Conservation (phyloP, 179 eudicot genomes). For the Spergularia azorica region DNA sequence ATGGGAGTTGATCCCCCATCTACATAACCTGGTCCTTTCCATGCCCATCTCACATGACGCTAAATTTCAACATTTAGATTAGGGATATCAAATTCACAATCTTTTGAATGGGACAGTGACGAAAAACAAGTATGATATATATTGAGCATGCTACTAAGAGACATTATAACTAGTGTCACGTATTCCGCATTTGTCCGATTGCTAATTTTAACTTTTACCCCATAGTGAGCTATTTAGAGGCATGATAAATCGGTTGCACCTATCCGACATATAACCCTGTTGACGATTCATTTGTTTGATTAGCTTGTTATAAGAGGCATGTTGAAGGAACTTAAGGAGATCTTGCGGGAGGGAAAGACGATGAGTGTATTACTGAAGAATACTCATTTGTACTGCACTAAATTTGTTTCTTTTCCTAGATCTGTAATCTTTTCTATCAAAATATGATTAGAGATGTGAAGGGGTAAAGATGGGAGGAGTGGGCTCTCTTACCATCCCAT, state of each 20-base stretch:
- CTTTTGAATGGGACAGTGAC: constrained; percentile 9
- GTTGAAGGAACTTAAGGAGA: background rate
- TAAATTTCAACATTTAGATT: background rate
- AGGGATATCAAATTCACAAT: constrained; percentile 3
- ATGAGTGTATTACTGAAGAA: too few species aligned
- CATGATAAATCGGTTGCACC: background rate
- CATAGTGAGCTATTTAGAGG: background rate
- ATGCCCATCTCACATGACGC: constrained; percentile 1
- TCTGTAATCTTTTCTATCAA: too few species aligned
- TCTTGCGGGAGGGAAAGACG: too few species aligned
- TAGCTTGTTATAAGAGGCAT: background rate
- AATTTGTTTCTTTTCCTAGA: too few species aligned
- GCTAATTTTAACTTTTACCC: background rate
- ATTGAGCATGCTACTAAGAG: too few species aligned
- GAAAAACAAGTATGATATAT: constrained; percentile 4
- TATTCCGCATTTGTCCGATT: constrained; percentile 4
- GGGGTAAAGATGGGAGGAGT: too few species aligned
- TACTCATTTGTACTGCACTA: too few species aligned
- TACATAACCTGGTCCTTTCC: constrained; percentile 10
- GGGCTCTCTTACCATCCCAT: too few species aligned
- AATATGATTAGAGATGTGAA: too few species aligned
- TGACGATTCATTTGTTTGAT: background rate
- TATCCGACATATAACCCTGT: too few species aligned
- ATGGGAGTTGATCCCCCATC: constrained; percentile 6
- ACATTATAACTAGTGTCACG: background rate